Evolutionary conservation across 2,329 filamentous ascomycete species (phyloP).

Genomic region (Monascus ruber): DNA sequence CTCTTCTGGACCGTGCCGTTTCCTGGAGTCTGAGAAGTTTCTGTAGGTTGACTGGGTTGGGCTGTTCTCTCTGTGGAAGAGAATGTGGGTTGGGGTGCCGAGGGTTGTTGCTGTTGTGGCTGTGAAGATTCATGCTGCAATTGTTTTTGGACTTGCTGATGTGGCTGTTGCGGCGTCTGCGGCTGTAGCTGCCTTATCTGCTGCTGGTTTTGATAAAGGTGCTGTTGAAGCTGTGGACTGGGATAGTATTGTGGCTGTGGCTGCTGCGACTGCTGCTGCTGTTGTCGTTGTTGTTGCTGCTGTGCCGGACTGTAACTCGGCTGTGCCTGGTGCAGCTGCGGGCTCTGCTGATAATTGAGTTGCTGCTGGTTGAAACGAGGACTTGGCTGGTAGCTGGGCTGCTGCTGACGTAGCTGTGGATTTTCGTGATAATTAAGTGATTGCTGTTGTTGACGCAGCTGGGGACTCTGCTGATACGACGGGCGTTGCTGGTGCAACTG

Average conservation of each 20-base stretch:
- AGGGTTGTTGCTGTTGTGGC: conserved; percentile 2
- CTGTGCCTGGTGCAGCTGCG: neutral
- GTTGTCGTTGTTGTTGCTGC: conserved; percentile 6
- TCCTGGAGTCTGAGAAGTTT: conserved; percentile 7
- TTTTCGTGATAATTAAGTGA: neutral
- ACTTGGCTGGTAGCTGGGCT: neutral
- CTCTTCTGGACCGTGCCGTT: neutral
- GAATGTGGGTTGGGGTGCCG: conserved; percentile 1
- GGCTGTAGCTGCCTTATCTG: conserved; percentile 3
- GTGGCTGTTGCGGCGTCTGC: conserved; percentile 5
- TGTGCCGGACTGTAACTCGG: neutral
- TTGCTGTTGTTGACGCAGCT: conserved; percentile 10
- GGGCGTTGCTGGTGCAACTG: conserved; percentile 6
- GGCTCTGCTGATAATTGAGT: neutral
- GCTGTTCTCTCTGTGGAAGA: neutral
- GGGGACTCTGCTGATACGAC: conserved; percentile 4
- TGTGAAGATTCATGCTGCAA: neutral
- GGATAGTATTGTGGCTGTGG: conserved; percentile 6
- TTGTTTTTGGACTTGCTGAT: conserved; percentile 3
- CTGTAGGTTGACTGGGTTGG: neutral
- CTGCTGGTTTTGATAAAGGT: neutral
- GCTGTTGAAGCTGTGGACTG: conserved; percentile 5
- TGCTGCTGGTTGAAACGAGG: conserved; percentile 1
- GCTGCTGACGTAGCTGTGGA: conserved; percentile 1
- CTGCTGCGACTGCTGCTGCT: conserved; percentile 10